phyloP scores from a whole-genome alignment of 768 basidiomycete genomes.

The Termitomyces heimii region DNA sequence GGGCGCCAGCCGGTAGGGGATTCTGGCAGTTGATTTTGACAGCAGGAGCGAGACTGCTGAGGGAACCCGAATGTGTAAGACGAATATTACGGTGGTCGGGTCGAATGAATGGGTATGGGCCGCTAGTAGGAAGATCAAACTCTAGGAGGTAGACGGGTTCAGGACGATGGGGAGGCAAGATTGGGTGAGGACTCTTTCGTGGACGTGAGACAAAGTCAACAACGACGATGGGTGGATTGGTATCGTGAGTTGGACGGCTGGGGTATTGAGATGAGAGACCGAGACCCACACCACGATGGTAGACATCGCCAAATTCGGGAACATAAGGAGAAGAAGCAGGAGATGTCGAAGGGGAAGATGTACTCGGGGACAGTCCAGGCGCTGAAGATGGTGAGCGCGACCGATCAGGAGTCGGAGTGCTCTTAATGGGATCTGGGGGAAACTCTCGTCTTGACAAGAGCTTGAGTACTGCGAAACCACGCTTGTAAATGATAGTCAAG shows the following conservation, averaged over 20 bases:
- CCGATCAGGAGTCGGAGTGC: not conserved
- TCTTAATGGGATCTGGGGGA: conserved; percentile 3
- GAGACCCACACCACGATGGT: not conserved
- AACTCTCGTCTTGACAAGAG: conserved; percentile 18
- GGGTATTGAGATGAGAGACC: conserved; percentile 1
- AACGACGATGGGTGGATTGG: conserved; percentile 4
- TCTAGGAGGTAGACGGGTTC: conserved; percentile 6
- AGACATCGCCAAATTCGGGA: conserved; percentile 7
- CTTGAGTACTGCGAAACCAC: conserved; percentile 13
- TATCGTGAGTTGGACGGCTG: not conserved
- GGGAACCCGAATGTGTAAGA: conserved; percentile 11
- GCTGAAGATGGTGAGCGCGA: conserved; percentile 7
- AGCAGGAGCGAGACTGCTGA: conserved; percentile 12
- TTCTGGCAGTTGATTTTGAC: conserved; percentile 16
- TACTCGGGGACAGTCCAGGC: conserved; percentile 2
- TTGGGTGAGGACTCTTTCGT: not conserved
- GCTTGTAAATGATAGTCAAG: not conserved
- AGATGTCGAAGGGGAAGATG: conserved; percentile 9
- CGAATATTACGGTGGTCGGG: conserved; percentile 8
- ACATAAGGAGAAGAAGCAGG: conserved; percentile 9
- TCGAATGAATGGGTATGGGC: conserved; percentile 3
- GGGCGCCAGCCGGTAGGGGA: conserved; percentile 12
- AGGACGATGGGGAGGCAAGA: not conserved
- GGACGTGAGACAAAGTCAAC: conserved; percentile 9
- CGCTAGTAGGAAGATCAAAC: conserved; percentile 3